A percentile compares a stretch with the other conserved stretches of the same genome.
Conservation (phyloP, 257 asterid species). For the Petrea volubilis region DNA sequence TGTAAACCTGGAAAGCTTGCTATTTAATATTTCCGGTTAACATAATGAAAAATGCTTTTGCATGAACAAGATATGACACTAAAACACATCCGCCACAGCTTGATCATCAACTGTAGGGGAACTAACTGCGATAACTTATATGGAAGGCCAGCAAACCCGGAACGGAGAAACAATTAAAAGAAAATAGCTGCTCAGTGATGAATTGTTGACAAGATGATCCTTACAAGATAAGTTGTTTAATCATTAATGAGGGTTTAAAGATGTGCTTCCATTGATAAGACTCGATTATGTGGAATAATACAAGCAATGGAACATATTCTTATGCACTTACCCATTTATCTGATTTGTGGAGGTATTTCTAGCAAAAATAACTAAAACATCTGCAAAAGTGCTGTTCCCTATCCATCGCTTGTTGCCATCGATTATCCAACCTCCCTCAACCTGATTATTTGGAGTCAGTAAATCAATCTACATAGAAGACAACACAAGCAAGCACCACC, state of each 20-base stretch:
- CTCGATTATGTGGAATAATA: not conserved
- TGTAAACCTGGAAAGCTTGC: conserved; percentile 14
- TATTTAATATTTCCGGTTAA: not conserved
- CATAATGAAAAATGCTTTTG: not conserved
- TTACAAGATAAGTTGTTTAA: not conserved
- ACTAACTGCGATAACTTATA: not conserved
- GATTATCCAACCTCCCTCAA: conserved; percentile 96
- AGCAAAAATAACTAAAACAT: conserved; percentile 80
- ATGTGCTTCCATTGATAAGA: not conserved
- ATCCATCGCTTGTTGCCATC: conserved; percentile 99
- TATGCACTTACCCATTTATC: conserved; percentile 71
- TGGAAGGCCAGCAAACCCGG: not conserved
- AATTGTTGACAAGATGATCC: not conserved
- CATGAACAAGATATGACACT: not conserved
- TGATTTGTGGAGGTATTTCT: conserved; percentile 74
- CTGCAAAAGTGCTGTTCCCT: conserved; percentile 97
- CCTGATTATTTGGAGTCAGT: conserved; percentile 51
- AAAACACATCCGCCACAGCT: not conserved
- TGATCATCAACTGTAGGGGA: conserved; percentile 6
- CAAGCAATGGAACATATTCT: not conserved
- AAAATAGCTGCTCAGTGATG: not conserved
- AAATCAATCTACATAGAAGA: not conserved
- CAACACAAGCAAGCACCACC: not conserved
- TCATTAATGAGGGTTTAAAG: not conserved
- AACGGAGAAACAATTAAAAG: not conserved